Evolutionary conservation across 495 filamentous ascomycete genomes (phyloP).

Genomic region (Astrothelium macrocarpum): DNA sequence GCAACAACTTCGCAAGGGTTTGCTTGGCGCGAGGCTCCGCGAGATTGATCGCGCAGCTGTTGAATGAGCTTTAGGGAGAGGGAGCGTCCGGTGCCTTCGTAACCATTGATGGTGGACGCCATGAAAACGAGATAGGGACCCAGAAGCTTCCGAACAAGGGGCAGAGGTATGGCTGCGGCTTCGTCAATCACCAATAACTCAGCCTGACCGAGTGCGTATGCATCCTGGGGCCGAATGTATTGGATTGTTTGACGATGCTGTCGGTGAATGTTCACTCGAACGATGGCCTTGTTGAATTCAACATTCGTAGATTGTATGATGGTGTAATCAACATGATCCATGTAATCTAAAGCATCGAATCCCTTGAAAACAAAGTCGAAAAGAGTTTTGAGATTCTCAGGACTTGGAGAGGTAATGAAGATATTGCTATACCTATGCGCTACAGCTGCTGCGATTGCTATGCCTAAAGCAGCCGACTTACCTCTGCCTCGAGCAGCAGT

Average conservation of each 20-base stretch:
- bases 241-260: constrained; percentile 97
- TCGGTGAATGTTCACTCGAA: constrained; percentile 89
- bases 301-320: constrained; percentile 98
- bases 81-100: constrained; percentile 93
- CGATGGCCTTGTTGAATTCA: constrained; percentile 98
- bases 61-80: constrained; percentile 95
- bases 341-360: constrained; percentile 86
- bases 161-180: constrained; percentile 91
- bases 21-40: constrained; percentile 41
- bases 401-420: constrained; percentile 97
- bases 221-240: constrained; percentile 94
- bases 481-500: constrained; percentile 93
- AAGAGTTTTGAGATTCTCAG: constrained; percentile 95
- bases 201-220: constrained; percentile 87
- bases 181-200: constrained; percentile 97
- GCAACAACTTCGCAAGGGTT: constrained; percentile 52
- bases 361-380: constrained; percentile 99
- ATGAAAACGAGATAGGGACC: constrained; percentile 99
- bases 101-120: constrained; percentile 98
- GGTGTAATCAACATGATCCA: constrained; percentile 92
- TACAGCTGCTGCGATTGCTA: constrained; percentile 87
- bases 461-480: constrained; percentile 90
- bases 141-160: constrained; percentile 85
- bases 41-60: constrained; percentile 88
- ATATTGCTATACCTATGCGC: constrained; percentile 98